A percentile compares a stretch with the other conserved stretches of the same genome.
phyloP scores from a whole-genome alignment of 2,329 filamentous ascomycete species.

The Talaromyces sp. region DNA sequence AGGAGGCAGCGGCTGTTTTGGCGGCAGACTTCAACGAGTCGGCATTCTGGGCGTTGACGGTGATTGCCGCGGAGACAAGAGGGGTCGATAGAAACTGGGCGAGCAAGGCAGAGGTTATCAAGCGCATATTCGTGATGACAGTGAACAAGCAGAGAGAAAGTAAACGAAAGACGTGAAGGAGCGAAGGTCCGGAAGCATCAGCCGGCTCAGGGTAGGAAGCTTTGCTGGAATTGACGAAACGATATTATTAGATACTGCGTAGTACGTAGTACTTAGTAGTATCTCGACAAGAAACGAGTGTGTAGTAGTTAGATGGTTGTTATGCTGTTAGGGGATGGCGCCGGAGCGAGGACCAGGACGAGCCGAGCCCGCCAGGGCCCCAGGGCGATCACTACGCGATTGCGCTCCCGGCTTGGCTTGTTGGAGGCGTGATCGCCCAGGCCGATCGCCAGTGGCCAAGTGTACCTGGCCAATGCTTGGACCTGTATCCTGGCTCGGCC shows the following conservation, averaged over 20 bases:
- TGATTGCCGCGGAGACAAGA: constrained; percentile 7
- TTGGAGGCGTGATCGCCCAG: not conserved
- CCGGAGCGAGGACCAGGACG: not conserved
- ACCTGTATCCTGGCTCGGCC: no score
- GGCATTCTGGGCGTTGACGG: constrained; percentile 19
- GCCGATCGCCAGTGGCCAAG: not conserved
- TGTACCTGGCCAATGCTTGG: no score
- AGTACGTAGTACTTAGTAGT: not conserved
- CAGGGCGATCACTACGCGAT: not conserved
- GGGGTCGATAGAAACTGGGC: constrained; percentile 4
- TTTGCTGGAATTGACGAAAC: not conserved
- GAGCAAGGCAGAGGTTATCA: not conserved
- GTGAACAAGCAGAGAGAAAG: not conserved
- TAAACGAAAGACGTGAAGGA: not conserved
- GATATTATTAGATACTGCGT: not conserved
- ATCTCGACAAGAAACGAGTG: not conserved
- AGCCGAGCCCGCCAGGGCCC: not conserved
- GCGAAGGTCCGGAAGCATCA: not conserved
- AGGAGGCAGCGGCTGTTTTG: constrained; percentile 32
- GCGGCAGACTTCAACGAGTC: constrained; percentile 32
- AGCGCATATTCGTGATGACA: constrained; percentile 5
- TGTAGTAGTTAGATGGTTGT: no score
- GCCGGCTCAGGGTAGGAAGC: not conserved
- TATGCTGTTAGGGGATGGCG: no score
- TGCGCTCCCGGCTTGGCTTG: not conserved